Conservation (phyloP, 495 filamentous ascomycete genomes). For the Tuber indicum region DNA sequence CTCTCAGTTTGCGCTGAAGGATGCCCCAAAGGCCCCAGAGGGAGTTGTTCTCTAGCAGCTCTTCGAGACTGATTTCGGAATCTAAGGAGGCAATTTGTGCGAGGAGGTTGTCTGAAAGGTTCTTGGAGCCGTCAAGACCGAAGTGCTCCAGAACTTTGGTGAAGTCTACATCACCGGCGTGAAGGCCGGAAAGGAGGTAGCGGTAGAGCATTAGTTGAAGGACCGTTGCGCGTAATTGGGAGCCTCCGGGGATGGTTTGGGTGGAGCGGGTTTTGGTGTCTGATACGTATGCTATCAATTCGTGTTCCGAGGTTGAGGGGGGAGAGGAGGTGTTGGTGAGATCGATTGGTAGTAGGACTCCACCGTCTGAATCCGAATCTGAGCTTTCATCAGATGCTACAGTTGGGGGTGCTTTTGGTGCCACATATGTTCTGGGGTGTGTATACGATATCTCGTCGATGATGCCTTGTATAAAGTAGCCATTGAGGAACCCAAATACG, state of each 20-base stretch:
- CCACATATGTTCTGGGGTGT: conserved; percentile 59
- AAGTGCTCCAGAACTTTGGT: conserved; percentile 62
- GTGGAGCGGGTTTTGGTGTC: conserved; percentile 80
- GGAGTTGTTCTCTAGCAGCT: conserved; percentile 56
- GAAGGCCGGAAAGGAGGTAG: conserved; percentile 68
- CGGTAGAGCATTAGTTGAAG: conserved; percentile 91
- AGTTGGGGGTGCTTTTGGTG: conserved; percentile 52
- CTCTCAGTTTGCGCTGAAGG: conserved; percentile 56
- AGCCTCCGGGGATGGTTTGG: conserved; percentile 56
- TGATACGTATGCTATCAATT: conserved; percentile 61
- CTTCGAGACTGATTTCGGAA: conserved; percentile 50
- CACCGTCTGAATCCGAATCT: conserved; percentile 16
- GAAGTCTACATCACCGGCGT: conserved; percentile 64
- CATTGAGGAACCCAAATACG: conserved; percentile 83
- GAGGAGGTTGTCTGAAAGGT: conserved; percentile 76
- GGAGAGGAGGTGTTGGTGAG: conserved; percentile 48
- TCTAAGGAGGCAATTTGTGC: conserved; percentile 66
- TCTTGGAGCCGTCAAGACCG: conserved; percentile 53
- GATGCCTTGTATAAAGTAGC: conserved; percentile 76
- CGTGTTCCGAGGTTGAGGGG: background rate
- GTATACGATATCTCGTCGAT: conserved; percentile 80
- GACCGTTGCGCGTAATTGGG: conserved; percentile 66
- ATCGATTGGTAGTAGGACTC: conserved; percentile 46
- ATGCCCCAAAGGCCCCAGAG: conserved; percentile 58
- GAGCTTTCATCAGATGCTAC: conserved; percentile 31